phyloP scores from a whole-genome alignment of 2,329 filamentous ascomycete genomes.

The Lachnellula subtilissima region DNA sequence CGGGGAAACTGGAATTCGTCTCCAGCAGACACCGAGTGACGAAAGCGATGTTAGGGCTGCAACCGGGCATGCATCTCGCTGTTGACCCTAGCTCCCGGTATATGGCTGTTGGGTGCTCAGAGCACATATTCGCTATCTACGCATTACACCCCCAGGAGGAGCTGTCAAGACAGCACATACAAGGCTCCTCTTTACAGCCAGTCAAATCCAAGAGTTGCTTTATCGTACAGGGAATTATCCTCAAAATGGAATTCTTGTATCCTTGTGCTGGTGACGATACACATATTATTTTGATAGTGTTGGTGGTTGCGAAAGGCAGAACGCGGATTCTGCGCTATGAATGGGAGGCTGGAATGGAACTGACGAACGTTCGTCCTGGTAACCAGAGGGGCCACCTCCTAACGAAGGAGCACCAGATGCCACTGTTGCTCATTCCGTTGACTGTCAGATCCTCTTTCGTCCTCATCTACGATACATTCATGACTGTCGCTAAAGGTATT shows the following conservation, averaged over 20 bases:
- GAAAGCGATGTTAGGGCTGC: slow-evolving; percentile 45
- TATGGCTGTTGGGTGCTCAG: slow-evolving; percentile 65
- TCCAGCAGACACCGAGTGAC: slow-evolving; percentile 53
- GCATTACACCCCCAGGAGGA: slow-evolving; percentile 54
- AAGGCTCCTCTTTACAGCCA: slow-evolving; percentile 47
- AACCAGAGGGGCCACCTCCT: slow-evolving; percentile 48
- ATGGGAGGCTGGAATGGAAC: slow-evolving; percentile 50
- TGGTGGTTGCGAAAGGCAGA: slow-evolving; percentile 45
- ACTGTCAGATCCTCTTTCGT: slow-evolving; percentile 68
- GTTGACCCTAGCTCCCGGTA: slow-evolving; percentile 72
- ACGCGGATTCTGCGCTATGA: slow-evolving; percentile 55
- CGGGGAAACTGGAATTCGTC: slow-evolving; percentile 35
- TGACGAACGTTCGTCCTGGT: slow-evolving; percentile 41
- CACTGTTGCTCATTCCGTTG: slow-evolving; percentile 67
- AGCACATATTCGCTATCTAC: slow-evolving; percentile 67
- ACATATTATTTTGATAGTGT: slow-evolving; percentile 72
- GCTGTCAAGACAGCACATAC: slow-evolving; percentile 47
- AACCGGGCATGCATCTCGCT: slow-evolving; percentile 61
- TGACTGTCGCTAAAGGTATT: slow-evolving; percentile 53
- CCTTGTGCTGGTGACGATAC: slow-evolving; percentile 61
- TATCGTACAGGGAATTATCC: slow-evolving; percentile 64
- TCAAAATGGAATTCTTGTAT: slow-evolving; percentile 82
- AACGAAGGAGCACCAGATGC: slow-evolving; percentile 51
- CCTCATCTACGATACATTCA: slow-evolving; percentile 55
- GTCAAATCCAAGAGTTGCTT: slow-evolving; percentile 42